Percentiles rank a stretch among this genome's conserved stretches.
These are phyloP conservation scores for Agaricus subrufescens DNA, from an alignment of 768 basidiomycete species.

Conservation along the genomic window DNA sequence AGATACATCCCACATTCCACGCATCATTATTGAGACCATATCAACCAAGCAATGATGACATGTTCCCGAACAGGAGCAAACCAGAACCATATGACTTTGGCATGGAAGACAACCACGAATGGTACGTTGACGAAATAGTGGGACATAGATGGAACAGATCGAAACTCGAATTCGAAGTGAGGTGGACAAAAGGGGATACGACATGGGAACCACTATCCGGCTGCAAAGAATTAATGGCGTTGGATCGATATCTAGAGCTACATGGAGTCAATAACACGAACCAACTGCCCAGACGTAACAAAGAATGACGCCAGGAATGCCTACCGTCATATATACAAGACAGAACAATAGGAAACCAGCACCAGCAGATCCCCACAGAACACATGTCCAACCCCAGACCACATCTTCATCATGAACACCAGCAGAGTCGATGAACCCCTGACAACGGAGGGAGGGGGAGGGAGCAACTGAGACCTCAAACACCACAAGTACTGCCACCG, in stretches of 20 bases:
- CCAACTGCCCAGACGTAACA: no score
- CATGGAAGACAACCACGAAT: constrained; percentile 24
- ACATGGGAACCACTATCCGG: constrained; percentile 25
- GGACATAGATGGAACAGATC: constrained; percentile 16
- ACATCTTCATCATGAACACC: no score
- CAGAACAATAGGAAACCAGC: no score
- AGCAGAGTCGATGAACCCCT: no score
- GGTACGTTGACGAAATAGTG: constrained; percentile 30
- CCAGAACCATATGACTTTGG: constrained; percentile 35
- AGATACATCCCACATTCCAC: constrained; percentile 26
- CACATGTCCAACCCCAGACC: no score
- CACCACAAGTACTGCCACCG: no score
- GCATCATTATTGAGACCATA: constrained; percentile 21
- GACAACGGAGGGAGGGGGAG: no score
- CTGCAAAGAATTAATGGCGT: constrained; percentile 21
- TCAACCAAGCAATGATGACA: constrained; percentile 21
- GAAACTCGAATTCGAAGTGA: constrained; percentile 19
- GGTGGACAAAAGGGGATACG: constrained; percentile 26
- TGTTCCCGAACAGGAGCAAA: constrained; percentile 27
- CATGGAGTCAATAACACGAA: constrained; percentile 14
- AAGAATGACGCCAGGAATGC: no score
- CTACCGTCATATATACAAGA: no score
- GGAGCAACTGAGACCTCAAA: no score
- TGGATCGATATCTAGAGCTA: constrained; percentile 26
- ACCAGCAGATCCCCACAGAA: no score